Evolutionary conservation across 2,329 filamentous ascomycete genomes (phyloP), one percentile per base, ranked within the genome.

Genomic region (Penicillium griseofulvum): DNA sequence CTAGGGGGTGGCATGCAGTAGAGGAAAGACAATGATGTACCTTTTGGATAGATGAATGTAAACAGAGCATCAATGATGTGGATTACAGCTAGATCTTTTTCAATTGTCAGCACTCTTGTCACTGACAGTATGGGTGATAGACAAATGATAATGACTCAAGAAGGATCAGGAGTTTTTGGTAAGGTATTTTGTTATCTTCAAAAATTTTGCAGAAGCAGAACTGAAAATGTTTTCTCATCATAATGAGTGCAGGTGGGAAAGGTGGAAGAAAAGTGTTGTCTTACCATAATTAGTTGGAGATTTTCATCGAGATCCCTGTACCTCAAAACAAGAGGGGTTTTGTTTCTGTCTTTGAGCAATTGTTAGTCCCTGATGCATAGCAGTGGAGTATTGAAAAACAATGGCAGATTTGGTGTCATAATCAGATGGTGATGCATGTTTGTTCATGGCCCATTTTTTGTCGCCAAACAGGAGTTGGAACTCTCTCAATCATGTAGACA

Each of bases 371-470:
- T 36, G 38, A 51, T 51, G 29, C 46, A 43, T 26, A 52, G 36
- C 38, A 43, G 16, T 36, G 37, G 26, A 22, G 47, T 38, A 45
- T 41, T 53, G 22, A 46, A 38, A 57, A 56, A 49, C 42, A 54
- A 54, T 43, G 43, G 41, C 6, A 43, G 44, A 38, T 39, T 53
- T 49, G 22, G 43, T 33, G 50, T 53, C 56, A 63, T 58, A 47
- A 60, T 80, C 78, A 84, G 81, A 83, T 81, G 81, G 81, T 84
- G 76, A 76, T 83, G 81, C 81, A 84, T 84, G 81, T 83, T 54
- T 81, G 77, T 80, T 80, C 78, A 71, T 75, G 79, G 80, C 80
- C 80, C 81, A 82, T 77, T 69, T 65, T 67, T 69, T 71, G 75
- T 83, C 79, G 75, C 81, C 77, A 73, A 81, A 81, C 78, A 71